Evolutionary conservation across 192 early-diverging fungal species (phyloP).

Genomic region (Chytriomyces confervae): DNA sequence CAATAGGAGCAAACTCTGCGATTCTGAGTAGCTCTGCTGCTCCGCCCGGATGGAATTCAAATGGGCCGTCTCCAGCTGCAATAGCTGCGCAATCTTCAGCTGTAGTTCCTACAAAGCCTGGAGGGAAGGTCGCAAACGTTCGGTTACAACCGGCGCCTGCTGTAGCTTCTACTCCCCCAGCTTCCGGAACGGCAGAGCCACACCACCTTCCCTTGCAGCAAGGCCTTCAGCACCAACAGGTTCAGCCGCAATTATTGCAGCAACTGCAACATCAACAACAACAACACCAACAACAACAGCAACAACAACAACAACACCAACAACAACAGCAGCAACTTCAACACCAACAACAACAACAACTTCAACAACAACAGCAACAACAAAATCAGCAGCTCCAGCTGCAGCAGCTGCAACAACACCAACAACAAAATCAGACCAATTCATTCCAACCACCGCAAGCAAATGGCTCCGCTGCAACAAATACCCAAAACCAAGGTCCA

Average conservation of each 20-base stretch:
- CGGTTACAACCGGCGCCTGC: background rate
- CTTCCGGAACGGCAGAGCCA: background rate
- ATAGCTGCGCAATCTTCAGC: background rate
- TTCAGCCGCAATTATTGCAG: background rate
- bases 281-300: background rate
- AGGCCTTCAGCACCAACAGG: background rate
- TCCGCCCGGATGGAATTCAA: background rate
- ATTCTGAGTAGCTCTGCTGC: background rate
- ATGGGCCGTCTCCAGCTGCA: background rate
- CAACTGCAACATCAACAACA: background rate
- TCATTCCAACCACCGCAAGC: background rate
- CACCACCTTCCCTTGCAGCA: background rate
- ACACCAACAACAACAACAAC: background rate
- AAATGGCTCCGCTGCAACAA: conserved; percentile 6
- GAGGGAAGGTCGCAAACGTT: background rate
- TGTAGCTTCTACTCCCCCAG: background rate
- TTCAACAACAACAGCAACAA: background rate
- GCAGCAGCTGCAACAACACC: background rate
- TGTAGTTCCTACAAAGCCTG: background rate
- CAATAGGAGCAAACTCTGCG: background rate
- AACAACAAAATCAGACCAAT: background rate
- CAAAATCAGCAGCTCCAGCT: too few relatives aligned
- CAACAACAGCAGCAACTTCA: background rate
- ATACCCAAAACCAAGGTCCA: background rate
- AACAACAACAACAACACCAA: background rate